Evolutionary conservation across 2,329 filamentous ascomycete species (phyloP), one percentile per base, ranked within the genome.

Genomic region (Hypoxylon sp.): DNA sequence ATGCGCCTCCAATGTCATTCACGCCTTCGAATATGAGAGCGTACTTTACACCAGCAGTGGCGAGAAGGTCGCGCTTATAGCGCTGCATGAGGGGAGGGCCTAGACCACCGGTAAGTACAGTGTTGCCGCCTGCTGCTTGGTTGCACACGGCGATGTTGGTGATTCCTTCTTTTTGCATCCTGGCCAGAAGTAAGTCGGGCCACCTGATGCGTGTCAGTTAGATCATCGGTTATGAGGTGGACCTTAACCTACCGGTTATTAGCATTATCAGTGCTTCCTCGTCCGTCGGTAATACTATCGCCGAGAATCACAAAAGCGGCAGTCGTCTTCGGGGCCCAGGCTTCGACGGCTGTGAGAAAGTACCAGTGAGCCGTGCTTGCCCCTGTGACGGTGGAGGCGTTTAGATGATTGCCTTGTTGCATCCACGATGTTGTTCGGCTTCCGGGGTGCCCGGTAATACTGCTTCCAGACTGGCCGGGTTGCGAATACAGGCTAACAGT

Each of bases 71-170:
- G n/a, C 89, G 84, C 74, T 90, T 85, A 67, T 91, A 84, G 3
- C 89, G 86, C 43, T 83, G 81, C 32, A 90, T 79, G 0, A 87
- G 84, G 38, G 86, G 87, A 2, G 90, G 90, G 0, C 90, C 89
- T 0, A 90, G 81, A 0, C 89, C 87, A 56, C 90, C 88, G 9
- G 80, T 79, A 0, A 92, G 82, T 1, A 92, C 83, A 0, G 88
- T 80, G 76, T 92, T 92, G n/a, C 90, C 90, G 48, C 90, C 90
- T 0, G 89, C 89, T 1, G 89, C 90, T 77, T 91, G 86, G 79
- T 92, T 91, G 68, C 84, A 81, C 11, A 91, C 78, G 11, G 84
- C 83, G 55, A 91, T 83, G 66, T 84, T 79, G 21, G 78, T 80
- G 50, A 85, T 83, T 11, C 76, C 74, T 50, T 82, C 75, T 70